Evolutionary conservation across 345 rosid genomes (phyloP), one percentile per base, ranked within the genome.

Genomic region (Anastatica hierochuntica): DNA sequence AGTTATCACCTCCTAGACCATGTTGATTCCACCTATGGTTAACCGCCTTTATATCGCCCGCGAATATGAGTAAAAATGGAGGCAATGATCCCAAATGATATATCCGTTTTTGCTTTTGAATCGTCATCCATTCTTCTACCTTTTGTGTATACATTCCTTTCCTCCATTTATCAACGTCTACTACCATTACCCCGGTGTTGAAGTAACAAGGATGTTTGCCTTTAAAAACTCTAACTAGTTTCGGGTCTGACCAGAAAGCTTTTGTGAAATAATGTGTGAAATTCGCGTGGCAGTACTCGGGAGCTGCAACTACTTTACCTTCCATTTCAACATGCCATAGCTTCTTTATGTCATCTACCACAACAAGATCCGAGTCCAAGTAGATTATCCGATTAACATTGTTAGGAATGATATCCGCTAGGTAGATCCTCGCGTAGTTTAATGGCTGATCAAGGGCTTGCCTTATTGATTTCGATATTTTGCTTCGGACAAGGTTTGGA

Each of bases 1-100:
- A 63, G 19, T 84, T 84, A 36, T 80, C 92, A 0, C 85, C 88
- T 19, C 85, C 92, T 3, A 84, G 60, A 2, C 87, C 92, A 40
- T 83, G 87, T 38, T 83, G 87, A 64, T 78, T 83, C 87, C 87
- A 80, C 50, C 87, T 60, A 13, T 83, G 87, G 26, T 80, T 55
- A 14, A 83, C 82, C 1, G 80, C 69, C 68, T 80, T 76, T 1
- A 83, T 76, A 45, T 76, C 75, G 38, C 87, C 87, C 0, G 83
- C 92, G 23, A 83, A 58, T 38, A 77, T 80, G 2, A 83, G 69
- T 68, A 78, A 43, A 49, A 83, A 73, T 4, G 84, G 92, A 8
- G 87, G 92, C 56, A 83, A 45, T 10, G 84, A 78, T 35, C 87
- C 92, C 62, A 80, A 63, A 8, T 80, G 76, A 7, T 83, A 83